Percentiles rank a stretch among this genome's conserved stretches.
Evolutionary conservation across 2,329 filamentous ascomycete species (phyloP).

Genomic region (Colletotrichum sublineola): DNA sequence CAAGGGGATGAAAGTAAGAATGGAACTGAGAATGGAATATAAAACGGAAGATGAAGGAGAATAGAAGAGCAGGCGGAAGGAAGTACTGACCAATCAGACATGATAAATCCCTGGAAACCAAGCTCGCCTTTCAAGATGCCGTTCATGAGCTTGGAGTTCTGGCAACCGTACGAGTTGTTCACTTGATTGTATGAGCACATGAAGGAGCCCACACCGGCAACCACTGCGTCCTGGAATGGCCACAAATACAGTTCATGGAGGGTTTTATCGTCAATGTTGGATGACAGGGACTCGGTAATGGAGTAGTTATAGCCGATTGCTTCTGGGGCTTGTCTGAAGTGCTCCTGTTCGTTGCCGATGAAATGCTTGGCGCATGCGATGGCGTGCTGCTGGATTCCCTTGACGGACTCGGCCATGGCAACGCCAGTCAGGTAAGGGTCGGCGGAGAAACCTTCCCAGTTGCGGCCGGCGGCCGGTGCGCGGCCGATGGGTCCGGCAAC

Average conservation of each 20-base stretch:
- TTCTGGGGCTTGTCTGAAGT: conserved; percentile 75
- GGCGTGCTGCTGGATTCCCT: conserved; percentile 86
- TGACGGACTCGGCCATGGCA: conserved; percentile 78
- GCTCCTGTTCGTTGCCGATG: conserved; percentile 82
- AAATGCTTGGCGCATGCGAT: conserved; percentile 88
- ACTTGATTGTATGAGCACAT: conserved; percentile 82
- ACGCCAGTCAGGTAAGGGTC: conserved; percentile 83
- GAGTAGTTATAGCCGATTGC: conserved; percentile 68
- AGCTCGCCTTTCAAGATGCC: conserved; percentile 83
- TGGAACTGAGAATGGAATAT: no score
- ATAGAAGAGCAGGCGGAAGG: not conserved
- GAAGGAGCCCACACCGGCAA: conserved; percentile 72
- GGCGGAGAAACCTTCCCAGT: conserved; percentile 78
- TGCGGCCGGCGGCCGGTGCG: conserved; percentile 61
- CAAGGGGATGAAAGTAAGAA: no score
- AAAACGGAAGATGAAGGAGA: no score
- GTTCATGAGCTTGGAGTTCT: conserved; percentile 83
- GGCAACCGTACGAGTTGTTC: conserved; percentile 85
- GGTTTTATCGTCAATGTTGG: conserved; percentile 79
- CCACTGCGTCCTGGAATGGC: conserved; percentile 82
- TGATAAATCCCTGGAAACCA: conserved; percentile 84
- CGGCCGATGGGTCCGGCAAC: conserved; percentile 63
- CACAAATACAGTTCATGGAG: conserved; percentile 83
- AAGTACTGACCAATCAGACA: conserved; percentile 76
- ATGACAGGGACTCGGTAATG: conserved; percentile 70